Evolutionary conservation across 768 basidiomycete genomes (phyloP), one percentile per base, ranked within the genome.

Genomic region (Psilocybe subaeruginosa): DNA sequence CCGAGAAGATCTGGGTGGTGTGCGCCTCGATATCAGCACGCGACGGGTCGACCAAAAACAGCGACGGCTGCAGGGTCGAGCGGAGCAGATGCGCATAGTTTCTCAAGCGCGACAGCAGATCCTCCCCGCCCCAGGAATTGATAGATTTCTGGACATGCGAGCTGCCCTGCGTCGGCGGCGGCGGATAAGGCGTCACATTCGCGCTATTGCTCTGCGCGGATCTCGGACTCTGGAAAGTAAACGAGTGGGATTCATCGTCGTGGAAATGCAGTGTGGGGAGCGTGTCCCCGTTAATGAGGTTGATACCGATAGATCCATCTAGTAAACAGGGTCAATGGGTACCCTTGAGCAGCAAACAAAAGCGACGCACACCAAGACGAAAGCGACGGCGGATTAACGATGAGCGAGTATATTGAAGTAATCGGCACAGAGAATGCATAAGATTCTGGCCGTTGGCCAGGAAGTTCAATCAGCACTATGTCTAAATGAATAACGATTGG

Each of bases 391-490:
- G 92, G 88, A 68, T 91, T 87, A 1, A 94, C 90, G 59, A 95
- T 80, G 57, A 97, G 82, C 8, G 93, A 96, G 70, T 97, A 97
- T 66, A 98, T 87, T 8, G 90, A 91, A 0, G 91, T 90, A 48
- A 97, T 69, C 8, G 95, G 91, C 0, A 97, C 91, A n/a, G 95
- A 96, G 77, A 97, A 97, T 1, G 95, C 94, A 70, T 97, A 97
- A 17, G 92, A 92, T 73, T 96, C 93, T 3, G 93, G 91, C 53
- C 90, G 80, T 66, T 90, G 89, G 0, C 85, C 85, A 33, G 94
- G 94, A 57, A 94, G 80, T 66, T 94, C 91, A 63, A 95, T 93
- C 45, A 95, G 82, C 23, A 95, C 91, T 30, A 88, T 88, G 69
- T 95, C 93, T 94, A 61, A 41, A 23, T 43, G 19, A 17, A 39